These are phyloP conservation scores for Wallemia ichthyophaga DNA, from an alignment of 1,284 basidiomycete species.

Conservation along the genomic window DNA sequence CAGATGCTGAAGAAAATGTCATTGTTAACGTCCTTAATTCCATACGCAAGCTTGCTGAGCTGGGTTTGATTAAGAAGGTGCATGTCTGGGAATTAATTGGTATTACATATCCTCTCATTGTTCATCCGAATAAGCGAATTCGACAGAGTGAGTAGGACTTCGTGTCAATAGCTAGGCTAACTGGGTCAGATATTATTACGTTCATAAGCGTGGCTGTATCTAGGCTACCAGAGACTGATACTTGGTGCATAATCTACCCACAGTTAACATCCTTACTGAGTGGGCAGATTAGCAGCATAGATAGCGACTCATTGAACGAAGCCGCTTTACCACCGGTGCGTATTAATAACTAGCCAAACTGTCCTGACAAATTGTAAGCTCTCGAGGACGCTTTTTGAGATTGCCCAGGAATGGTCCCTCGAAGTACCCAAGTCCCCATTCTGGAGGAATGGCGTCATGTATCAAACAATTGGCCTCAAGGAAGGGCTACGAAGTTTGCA, in stretches of 20 bases:
- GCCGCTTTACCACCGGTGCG: constrained; percentile 48
- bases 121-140: constrained; percentile 92
- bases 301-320: constrained; percentile 38
- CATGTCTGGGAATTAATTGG: constrained; percentile 83
- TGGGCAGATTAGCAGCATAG: constrained; percentile 49
- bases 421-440: constrained; percentile 39
- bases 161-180: not conserved
- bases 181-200: not conserved
- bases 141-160: constrained; percentile 33
- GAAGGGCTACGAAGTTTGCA: constrained; percentile 33
- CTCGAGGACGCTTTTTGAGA: constrained; percentile 47
- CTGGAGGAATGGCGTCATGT: constrained; percentile 29
- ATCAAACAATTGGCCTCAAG: constrained; percentile 17
- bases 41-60: constrained; percentile 52
- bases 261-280: constrained; percentile 56
- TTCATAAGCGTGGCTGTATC: constrained; percentile 60
- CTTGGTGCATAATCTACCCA: constrained; percentile 90
- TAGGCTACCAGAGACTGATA: constrained; percentile 48
- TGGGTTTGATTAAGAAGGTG: constrained; percentile 63
- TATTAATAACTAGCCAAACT: not conserved
- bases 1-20: constrained; percentile 79
- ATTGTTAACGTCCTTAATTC: constrained; percentile 59
- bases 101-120: constrained; percentile 55
- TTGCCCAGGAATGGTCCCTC: constrained; percentile 64
- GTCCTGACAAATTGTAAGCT: constrained; percentile 21